Base-by-base conservation (phyloP, 2,329 filamentous ascomycete genomes). In the Botrytis galanthina region DNA sequence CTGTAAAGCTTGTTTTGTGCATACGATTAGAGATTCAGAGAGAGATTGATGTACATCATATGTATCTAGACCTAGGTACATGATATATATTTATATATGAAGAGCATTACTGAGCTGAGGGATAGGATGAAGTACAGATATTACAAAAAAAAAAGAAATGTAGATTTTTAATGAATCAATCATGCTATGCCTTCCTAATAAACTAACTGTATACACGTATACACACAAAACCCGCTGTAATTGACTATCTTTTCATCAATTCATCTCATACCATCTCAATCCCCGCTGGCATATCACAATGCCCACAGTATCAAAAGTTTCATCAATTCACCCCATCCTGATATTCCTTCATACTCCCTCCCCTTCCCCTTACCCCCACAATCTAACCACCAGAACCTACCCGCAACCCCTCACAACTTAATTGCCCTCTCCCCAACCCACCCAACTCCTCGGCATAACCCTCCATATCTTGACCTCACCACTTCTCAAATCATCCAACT, bases 391-490 rank as follows among this genome's bases (percentile, higher is more conserved):
- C 26, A 14, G 54, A 16, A 14, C 22, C 22, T 9, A 18, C 3
- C 26, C 26, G 20, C 35, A 29, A 57, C n/a, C 29, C 16, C 16
- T n/a, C 35, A 22, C 26, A 57, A 32, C 66, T 69, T 32, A 72
- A 32, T 60, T 67, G 8, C 39, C 48, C n/a, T 48, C 60, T 39
- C 71, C 54, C 96, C 95, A 98, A 37, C 95, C 94, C 70, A 98
- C 91, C 94, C 95, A 99, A 81, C 88, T 91, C 79, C 93, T 88
- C 57, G 93, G 93, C 89, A 98, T 97, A 63, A 98, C 92, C 73
- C 96, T 89, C 96, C 96, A 99, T 75, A 99, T 94, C 85, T 96
- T 95, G 78, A 98, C 95, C 84, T 99, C 96, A 29, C 96, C 96
- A 82, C 92, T 95, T 81, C 93, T 88, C 81, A 99, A 81, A 84